A percentile compares a stretch with the other conserved stretches of the same genome.
Evolutionary conservation across 2,329 filamentous ascomycete genomes (phyloP).

Genomic region (Aspergillus awamori): DNA sequence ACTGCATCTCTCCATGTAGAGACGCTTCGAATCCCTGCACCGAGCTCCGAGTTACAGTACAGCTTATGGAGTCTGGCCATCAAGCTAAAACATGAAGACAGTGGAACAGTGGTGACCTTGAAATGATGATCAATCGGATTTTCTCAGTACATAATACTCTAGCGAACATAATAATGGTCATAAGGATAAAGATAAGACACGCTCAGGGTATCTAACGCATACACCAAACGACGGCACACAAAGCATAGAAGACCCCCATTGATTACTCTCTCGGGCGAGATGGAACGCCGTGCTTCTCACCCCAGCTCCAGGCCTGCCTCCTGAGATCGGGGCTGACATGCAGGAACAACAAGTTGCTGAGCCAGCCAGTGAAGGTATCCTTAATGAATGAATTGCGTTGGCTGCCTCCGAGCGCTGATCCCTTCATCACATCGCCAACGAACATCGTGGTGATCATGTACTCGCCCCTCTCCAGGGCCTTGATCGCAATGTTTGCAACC

Average conservation of each 20-base stretch:
- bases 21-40: neutral
- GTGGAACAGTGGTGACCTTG: conserved; percentile 4
- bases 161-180: conserved; percentile 12
- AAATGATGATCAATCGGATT: conserved; percentile 6
- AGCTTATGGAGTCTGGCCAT: neutral
- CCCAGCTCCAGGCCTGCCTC: conserved; percentile 60
- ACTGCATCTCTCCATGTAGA: neutral
- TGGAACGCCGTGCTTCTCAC: conserved; percentile 56
- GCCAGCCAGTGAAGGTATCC: conserved; percentile 59
- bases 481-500: conserved; percentile 71
- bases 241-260: conserved; percentile 9
- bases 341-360: conserved; percentile 57
- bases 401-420: conserved; percentile 55
- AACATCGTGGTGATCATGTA: conserved; percentile 77
- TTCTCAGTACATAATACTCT: conserved; percentile 7
- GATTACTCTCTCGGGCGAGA: conserved; percentile 7
- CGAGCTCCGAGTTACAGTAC: neutral
- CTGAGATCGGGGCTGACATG: conserved; percentile 62
- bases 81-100: neutral
- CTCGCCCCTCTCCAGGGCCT: conserved; percentile 76
- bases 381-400: conserved; percentile 56
- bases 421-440: conserved; percentile 72
- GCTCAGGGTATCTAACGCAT: conserved; percentile 35
- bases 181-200: conserved; percentile 17
- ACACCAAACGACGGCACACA: conserved; percentile 23